Conservation (phyloP, 2,329 filamentous ascomycete species). For the Chrysoporthe deuterocubensis region DNA sequence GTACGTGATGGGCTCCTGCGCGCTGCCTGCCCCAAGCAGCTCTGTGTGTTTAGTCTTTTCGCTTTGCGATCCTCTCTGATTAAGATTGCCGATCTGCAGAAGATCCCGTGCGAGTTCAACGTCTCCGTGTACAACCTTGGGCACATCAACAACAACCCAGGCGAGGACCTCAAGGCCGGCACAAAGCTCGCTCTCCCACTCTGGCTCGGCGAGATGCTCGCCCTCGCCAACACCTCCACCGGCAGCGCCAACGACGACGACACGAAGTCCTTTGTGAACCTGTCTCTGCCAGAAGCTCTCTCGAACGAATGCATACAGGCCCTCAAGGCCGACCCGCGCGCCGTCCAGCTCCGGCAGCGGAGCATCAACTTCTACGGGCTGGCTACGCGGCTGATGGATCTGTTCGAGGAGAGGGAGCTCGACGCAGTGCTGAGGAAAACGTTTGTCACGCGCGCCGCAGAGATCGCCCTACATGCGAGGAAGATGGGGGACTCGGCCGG, state of each 20-base stretch:
- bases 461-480: constrained; percentile 86
- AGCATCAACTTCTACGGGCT: constrained; percentile 88
- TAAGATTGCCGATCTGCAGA: constrained; percentile 54
- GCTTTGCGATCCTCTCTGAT: not conserved
- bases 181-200: constrained; percentile 83
- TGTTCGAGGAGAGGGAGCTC: constrained; percentile 83
- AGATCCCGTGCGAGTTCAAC: constrained; percentile 95
- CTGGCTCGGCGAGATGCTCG: constrained; percentile 95
- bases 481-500: constrained; percentile 72
- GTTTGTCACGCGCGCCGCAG: constrained; percentile 78
- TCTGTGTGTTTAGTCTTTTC: not conserved
- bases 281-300: constrained; percentile 81
- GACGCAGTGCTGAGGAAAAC: constrained; percentile 76
- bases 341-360: constrained; percentile 81
- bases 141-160: constrained; percentile 83
- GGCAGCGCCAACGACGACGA: constrained; percentile 40
- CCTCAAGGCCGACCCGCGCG: constrained; percentile 84
- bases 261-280: constrained; percentile 67
- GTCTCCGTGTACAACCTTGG: constrained; percentile 85
- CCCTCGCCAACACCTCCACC: constrained; percentile 61
- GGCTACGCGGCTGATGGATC: constrained; percentile 81
- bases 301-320: constrained; percentile 83
- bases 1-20: constrained; percentile 45
- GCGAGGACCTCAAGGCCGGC: constrained; percentile 73
- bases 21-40: not conserved